Conservation (phyloP, 2,329 filamentous ascomycete species). For the Alternaria triticimaculans region DNA sequence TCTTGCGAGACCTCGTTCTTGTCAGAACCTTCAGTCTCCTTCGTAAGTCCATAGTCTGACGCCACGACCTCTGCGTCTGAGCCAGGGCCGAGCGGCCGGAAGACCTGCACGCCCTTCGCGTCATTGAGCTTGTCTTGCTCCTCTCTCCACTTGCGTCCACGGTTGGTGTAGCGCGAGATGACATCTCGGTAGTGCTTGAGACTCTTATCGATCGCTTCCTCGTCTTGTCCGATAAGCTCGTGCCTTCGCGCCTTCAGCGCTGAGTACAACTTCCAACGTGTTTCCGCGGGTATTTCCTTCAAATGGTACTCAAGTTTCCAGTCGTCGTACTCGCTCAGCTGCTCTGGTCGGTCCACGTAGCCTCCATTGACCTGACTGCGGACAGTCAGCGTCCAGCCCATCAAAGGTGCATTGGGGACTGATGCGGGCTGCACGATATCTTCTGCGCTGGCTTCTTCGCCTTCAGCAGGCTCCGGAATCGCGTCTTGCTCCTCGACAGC, state of each 20-base stretch:
- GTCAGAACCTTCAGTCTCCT: neutral
- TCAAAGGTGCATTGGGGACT: slow-evolving; percentile 49
- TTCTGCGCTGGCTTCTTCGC: neutral
- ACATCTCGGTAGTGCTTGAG: slow-evolving; percentile 54
- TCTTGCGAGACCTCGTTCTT: neutral
- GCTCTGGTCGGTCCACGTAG: slow-evolving; percentile 66
- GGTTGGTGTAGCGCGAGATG: slow-evolving; percentile 57
- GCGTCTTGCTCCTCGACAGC: neutral
- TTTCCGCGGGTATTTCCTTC: slow-evolving; percentile 56
- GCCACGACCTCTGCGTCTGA: slow-evolving; percentile 17
- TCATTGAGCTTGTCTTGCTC: slow-evolving; percentile 61
- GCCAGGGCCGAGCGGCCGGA: slow-evolving; percentile 40
- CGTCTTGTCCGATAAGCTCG: slow-evolving; percentile 47
- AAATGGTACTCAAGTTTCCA: slow-evolving; percentile 85
- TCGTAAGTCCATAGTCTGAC: neutral
- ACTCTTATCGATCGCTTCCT: slow-evolving; percentile 49
- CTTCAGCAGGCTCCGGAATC: neutral
- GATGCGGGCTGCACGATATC: neutral
- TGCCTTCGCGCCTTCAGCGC: slow-evolving; percentile 63
- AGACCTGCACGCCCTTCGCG: slow-evolving; percentile 49
- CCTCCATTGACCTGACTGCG: slow-evolving; percentile 74
- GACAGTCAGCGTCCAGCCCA: slow-evolving; percentile 75
- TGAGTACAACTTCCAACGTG: slow-evolving; percentile 29
- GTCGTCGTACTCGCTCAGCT: slow-evolving; percentile 53
- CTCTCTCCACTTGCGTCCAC: slow-evolving; percentile 66